Evolutionary conservation across 164 flowering plant genomes (phyloP).

Genomic region (Sedum album): DNA sequence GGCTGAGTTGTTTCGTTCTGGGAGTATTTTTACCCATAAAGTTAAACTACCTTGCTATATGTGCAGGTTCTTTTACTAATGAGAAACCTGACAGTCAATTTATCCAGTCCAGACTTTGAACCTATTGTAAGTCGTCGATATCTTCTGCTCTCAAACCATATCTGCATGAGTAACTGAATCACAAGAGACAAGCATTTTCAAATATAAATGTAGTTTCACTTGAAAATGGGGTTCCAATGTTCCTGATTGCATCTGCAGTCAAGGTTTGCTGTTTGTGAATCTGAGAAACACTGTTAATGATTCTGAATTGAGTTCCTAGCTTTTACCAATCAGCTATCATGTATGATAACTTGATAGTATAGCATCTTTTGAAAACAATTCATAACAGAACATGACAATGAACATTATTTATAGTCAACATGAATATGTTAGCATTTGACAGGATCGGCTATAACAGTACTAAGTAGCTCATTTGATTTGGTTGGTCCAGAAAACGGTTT

Average conservation of each 20-base stretch:
- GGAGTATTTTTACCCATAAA: too few relatives aligned
- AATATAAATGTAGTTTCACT: not conserved
- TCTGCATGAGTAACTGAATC: not conserved
- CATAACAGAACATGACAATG: not conserved
- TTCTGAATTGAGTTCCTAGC: not conserved
- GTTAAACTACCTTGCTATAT: not conserved
- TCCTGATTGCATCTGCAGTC: not conserved
- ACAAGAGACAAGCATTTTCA: not conserved
- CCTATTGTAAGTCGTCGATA: constrained; percentile 46
- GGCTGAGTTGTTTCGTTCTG: too few relatives aligned
- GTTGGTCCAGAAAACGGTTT: constrained; percentile 36
- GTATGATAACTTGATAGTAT: not conserved
- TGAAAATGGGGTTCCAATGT: not conserved
- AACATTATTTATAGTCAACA: not conserved
- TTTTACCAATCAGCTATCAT: not conserved
- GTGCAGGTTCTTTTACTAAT: constrained; percentile 74
- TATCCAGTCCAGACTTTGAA: constrained; percentile 64
- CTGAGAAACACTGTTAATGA: not conserved
- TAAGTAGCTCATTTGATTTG: constrained; percentile 15
- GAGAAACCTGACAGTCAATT: constrained; percentile 58
- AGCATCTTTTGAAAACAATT: not conserved
- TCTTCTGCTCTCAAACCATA: not conserved
- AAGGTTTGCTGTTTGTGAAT: not conserved
- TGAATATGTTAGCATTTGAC: not conserved
- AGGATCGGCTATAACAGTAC: constrained; percentile 6